Percentiles rank a stretch among this genome's conserved stretches.
phyloP scores from a whole-genome alignment of 805 yeast genomes.

The Pichia manshurica region DNA sequence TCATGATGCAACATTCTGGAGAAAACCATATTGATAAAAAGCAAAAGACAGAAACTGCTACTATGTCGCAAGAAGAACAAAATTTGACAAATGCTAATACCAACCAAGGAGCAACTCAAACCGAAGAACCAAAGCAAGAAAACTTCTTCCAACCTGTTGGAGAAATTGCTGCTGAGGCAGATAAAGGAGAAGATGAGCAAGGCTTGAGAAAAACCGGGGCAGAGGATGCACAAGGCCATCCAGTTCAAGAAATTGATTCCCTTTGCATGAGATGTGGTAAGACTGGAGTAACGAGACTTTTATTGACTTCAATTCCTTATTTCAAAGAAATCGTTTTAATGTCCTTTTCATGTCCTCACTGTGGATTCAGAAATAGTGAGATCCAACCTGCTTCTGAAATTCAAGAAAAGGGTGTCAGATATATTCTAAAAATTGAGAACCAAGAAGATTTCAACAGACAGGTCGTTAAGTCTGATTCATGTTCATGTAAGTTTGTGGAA shows the following conservation, averaged over 20 bases:
- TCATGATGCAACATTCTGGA: background rate
- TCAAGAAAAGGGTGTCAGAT: slow-evolving; percentile 81
- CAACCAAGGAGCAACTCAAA: background rate
- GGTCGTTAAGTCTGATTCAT: slow-evolving; percentile 85
- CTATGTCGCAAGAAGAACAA: slow-evolving; percentile 16
- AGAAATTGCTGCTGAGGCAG: slow-evolving; percentile 46
- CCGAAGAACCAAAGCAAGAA: slow-evolving; percentile 25
- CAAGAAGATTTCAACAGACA: slow-evolving; percentile 80
- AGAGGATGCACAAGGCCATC: slow-evolving; percentile 79
- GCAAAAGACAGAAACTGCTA: slow-evolving; percentile 20
- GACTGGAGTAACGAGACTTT: slow-evolving; percentile 74
- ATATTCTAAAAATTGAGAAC: slow-evolving; percentile 60
- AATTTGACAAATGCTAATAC: background rate
- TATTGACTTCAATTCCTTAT: slow-evolving; percentile 84
- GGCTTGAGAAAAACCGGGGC: slow-evolving; percentile 64
- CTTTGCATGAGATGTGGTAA: slow-evolving; percentile 94
- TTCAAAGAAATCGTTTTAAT: slow-evolving; percentile 86
- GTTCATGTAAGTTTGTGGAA: slow-evolving; percentile 72
- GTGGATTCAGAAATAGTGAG: slow-evolving; percentile 86
- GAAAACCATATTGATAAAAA: slow-evolving; percentile 25
- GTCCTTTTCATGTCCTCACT: slow-evolving; percentile 95
- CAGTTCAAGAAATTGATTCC: slow-evolving; percentile 92
- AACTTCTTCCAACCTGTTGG: slow-evolving; percentile 56
- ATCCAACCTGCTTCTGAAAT: slow-evolving; percentile 93
- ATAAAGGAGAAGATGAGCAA: slow-evolving; percentile 18